Evolutionary conservation across 2,329 filamentous ascomycete species (phyloP).

Genomic region (Zelopaecilomyces penicillatus): DNA sequence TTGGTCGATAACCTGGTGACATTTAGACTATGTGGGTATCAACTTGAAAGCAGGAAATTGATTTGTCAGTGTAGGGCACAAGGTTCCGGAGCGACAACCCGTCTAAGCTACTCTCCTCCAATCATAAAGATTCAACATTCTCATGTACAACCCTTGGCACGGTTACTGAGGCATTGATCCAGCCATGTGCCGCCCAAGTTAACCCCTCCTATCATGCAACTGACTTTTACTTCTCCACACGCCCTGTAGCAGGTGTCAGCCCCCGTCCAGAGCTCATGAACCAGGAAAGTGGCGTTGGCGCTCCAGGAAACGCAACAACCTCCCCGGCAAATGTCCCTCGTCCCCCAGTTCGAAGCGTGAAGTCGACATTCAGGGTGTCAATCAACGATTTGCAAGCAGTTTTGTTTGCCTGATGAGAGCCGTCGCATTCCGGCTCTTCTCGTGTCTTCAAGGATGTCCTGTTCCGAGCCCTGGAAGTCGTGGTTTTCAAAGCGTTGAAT

Average conservation of each 20-base stretch:
- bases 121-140: neutral
- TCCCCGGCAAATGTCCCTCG: conserved; percentile 1
- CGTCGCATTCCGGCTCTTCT: neutral
- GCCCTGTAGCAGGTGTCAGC: conserved; percentile 1
- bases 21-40: no score
- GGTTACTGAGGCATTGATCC: conserved; percentile 6
- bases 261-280: conserved; percentile 1
- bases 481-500: conserved; percentile 2
- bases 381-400: neutral
- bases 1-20: no score
- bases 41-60: no score
- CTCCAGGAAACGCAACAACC: conserved; percentile 9
- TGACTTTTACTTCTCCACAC: conserved; percentile 1
- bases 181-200: conserved; percentile 1
- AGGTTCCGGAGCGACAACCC: no score
- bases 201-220: conserved; percentile 3
- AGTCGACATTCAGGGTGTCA: conserved; percentile 3
- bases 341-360: conserved; percentile 1
- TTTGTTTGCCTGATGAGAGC: neutral
- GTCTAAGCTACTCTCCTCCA: no score
- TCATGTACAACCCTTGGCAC: conserved; percentile 2
- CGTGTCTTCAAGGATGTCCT: conserved; percentile 1
- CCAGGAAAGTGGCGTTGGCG: conserved; percentile 3
- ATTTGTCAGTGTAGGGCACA: no score
- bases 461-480: neutral